A percentile compares a stretch with the other conserved stretches of the same genome.
These are phyloP conservation scores for Alternaria panax DNA, from an alignment of 2,329 filamentous ascomycete species.

Conservation along the genomic window DNA sequence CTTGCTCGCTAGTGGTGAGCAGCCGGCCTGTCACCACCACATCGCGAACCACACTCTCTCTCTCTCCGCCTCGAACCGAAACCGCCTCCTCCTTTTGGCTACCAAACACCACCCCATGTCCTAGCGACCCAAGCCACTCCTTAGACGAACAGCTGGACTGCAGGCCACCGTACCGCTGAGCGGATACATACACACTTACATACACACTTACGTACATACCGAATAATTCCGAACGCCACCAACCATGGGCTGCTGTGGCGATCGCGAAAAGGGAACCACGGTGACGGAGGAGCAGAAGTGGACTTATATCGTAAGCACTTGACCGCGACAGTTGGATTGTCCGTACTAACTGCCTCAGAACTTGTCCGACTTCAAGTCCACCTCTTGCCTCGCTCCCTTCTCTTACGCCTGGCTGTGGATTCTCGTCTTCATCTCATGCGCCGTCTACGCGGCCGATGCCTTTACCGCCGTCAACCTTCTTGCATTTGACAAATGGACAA, in stretches of 20 bases:
- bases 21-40: conserved; percentile 49
- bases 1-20: conserved; percentile 43
- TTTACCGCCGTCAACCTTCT: conserved; percentile 94
- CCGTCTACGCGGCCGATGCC: conserved; percentile 87
- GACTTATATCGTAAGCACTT: conserved; percentile 82
- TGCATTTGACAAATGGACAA: conserved; percentile 87
- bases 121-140: conserved; percentile 39
- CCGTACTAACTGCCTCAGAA: conserved; percentile 47
- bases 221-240: conserved; percentile 37
- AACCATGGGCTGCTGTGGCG: conserved; percentile 49
- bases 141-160: conserved; percentile 49
- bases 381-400: conserved; percentile 76
- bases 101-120: conserved; percentile 30
- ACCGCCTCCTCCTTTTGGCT: conserved; percentile 4
- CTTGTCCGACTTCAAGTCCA: conserved; percentile 80
- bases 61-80: conserved; percentile 14
- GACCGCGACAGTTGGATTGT: neutral
- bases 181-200: conserved; percentile 29
- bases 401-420: conserved; percentile 88
- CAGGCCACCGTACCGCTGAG: conserved; percentile 43
- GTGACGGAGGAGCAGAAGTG: conserved; percentile 68
- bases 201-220: conserved; percentile 23
- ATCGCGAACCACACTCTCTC: conserved; percentile 24
- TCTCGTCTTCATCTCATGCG: conserved; percentile 77
- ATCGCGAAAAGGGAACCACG: conserved; percentile 47